phyloP scores from a whole-genome alignment of 2,329 filamentous ascomycete species.

The Dryadomyces quercus-mongolicae region DNA sequence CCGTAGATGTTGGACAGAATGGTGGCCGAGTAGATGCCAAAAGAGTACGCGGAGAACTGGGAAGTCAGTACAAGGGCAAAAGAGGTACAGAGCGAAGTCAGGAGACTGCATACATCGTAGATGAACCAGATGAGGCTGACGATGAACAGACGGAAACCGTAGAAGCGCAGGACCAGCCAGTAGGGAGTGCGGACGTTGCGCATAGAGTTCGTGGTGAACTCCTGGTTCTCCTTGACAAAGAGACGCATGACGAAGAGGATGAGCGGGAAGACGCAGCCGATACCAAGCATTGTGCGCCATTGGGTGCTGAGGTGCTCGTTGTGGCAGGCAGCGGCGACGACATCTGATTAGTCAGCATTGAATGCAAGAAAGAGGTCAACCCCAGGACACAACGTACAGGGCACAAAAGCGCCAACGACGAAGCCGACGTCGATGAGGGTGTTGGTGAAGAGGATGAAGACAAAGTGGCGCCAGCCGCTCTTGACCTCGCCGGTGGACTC shows the following conservation, averaged over 20 bases:
- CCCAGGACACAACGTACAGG: constrained; percentile 26
- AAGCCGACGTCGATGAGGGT: constrained; percentile 47
- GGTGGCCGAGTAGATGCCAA: constrained; percentile 70
- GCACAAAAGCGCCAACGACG: constrained; percentile 67
- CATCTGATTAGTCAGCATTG: constrained; percentile 16
- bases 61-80: neutral
- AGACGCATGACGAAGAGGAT: constrained; percentile 59
- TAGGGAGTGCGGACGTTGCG: constrained; percentile 45
- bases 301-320: constrained; percentile 57
- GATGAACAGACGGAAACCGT: constrained; percentile 58
- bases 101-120: constrained; percentile 39
- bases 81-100: neutral
- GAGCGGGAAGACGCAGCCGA: constrained; percentile 68
- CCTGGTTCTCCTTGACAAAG: constrained; percentile 66
- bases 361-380: neutral
- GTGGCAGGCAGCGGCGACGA: constrained; percentile 43
- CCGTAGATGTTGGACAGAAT: constrained; percentile 59
- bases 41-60: constrained; percentile 66
- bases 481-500: constrained; percentile 79
- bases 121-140: constrained; percentile 76
- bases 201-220: constrained; percentile 62
- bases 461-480: constrained; percentile 68
- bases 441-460: constrained; percentile 57
- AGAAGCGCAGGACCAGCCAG: constrained; percentile 46
- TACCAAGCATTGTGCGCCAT: constrained; percentile 71